These are phyloP conservation scores for Xerocomellus amylosporus DNA, from an alignment of 768 basidiomycete species.

Conservation along the genomic window DNA sequence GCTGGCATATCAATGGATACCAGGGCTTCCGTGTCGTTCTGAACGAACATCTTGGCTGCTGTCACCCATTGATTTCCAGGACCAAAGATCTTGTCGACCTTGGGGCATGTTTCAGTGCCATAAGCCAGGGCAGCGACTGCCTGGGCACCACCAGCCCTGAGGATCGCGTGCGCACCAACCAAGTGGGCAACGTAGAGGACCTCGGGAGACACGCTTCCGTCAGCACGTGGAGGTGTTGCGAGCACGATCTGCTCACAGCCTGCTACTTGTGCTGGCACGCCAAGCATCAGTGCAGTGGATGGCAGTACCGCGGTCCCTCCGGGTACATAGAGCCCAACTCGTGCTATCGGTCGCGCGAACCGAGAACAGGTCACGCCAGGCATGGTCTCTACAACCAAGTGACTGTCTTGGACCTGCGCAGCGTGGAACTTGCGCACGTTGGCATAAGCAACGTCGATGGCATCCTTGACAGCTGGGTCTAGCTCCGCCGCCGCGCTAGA, in stretches of 20 bases:
- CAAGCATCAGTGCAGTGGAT: constrained; percentile 96
- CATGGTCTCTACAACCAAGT: constrained; percentile 91
- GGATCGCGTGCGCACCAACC: constrained; percentile 84
- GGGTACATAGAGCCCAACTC: constrained; percentile 95
- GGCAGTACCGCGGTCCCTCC: constrained; percentile 96
- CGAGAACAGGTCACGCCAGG: constrained; percentile 96
- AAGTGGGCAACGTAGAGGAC: constrained; percentile 95
- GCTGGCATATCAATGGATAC: constrained; percentile 99
- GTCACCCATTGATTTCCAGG: constrained; percentile 99
- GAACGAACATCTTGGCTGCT: constrained; percentile 98
- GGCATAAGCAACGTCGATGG: constrained; percentile 86
- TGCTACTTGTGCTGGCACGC: constrained; percentile 96
- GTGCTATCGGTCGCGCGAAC: constrained; percentile 91
- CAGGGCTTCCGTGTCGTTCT: constrained; percentile 95
- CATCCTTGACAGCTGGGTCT: constrained; percentile 60
- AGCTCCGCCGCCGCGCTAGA: constrained; percentile 62
- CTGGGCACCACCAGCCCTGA: constrained; percentile 96
- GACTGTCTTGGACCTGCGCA: constrained; percentile 71
- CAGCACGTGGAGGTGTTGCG: constrained; percentile 91
- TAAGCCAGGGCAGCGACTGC: constrained; percentile 96
- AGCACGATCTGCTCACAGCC: constrained; percentile 90
- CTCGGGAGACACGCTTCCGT: constrained; percentile 93
- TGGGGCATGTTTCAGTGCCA: constrained; percentile 91
- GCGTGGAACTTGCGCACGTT: constrained; percentile 92
- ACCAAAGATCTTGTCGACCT: constrained; percentile 99